A percentile compares a stretch with the other conserved stretches of the same genome.
Evolutionary conservation across 164 flowering plant genomes (phyloP).

Genomic region (Protea cynaroides): DNA sequence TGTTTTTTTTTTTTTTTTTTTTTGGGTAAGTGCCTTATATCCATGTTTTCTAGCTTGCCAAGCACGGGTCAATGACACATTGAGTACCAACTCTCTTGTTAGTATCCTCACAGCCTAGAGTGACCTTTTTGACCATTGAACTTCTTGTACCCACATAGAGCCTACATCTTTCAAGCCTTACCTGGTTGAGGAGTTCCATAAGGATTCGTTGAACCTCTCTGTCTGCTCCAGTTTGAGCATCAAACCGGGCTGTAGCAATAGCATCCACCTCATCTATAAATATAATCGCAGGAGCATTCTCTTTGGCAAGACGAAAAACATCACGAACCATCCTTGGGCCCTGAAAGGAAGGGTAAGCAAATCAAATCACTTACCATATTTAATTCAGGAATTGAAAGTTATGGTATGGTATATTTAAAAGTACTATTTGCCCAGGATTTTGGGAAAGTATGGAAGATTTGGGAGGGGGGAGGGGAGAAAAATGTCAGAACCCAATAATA

Average conservation of each 20-base stretch:
- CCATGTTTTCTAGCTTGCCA: no score
- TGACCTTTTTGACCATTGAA: background rate
- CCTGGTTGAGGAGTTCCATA: slow-evolving; percentile 96
- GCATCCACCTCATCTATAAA: slow-evolving; percentile 99
- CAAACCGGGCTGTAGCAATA: slow-evolving; percentile 98
- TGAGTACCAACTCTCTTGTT: no score
- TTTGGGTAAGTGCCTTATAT: no score
- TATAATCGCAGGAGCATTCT: slow-evolving; percentile 95
- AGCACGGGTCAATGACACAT: no score
- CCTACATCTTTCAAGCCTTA: slow-evolving; percentile 7
- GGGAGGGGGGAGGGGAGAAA: no score
- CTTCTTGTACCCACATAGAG: background rate
- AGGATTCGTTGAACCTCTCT: slow-evolving; percentile 97
- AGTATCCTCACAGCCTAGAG: no score
- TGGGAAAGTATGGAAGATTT: no score
- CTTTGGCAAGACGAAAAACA: slow-evolving; percentile 95
- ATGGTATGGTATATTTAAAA: no score
- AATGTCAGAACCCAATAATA: background rate
- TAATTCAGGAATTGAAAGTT: no score
- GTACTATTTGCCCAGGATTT: no score
- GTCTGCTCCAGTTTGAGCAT: slow-evolving; percentile 99
- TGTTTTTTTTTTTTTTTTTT: no score
- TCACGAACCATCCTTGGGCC: slow-evolving; percentile 99
- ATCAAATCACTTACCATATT: no score
- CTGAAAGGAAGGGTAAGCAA: slow-evolving; percentile 23